These are phyloP conservation scores for Candida ortonii DNA, from an alignment of 805 yeast species.

Conservation along the genomic window DNA sequence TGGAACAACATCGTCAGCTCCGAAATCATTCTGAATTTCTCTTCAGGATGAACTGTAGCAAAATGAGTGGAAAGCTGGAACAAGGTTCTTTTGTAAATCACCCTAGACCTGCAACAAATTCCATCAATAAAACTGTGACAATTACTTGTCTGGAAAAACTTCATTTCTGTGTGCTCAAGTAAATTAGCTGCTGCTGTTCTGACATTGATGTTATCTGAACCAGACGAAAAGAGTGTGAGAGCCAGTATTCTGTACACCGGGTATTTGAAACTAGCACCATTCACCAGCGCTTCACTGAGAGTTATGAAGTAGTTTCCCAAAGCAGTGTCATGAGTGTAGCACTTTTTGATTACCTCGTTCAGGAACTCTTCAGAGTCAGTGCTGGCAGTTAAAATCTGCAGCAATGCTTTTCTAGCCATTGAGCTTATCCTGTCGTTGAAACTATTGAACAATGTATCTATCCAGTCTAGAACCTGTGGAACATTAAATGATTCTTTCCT, in stretches of 20 bases:
- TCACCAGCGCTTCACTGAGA: constrained; percentile 61
- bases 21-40: constrained; percentile 61
- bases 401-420: constrained; percentile 69
- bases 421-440: constrained; percentile 55
- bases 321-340: constrained; percentile 58
- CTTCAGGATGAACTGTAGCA: constrained; percentile 59
- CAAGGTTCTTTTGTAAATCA: constrained; percentile 83
- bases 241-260: constrained; percentile 68
- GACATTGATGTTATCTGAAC: constrained; percentile 65
- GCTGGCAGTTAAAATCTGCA: constrained; percentile 63
- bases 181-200: constrained; percentile 71
- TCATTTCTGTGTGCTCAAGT: constrained; percentile 62
- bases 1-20: constrained; percentile 69
- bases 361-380: constrained; percentile 49
- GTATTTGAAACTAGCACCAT: constrained; percentile 45
- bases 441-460: constrained; percentile 64
- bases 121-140: constrained; percentile 63
- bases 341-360: constrained; percentile 63
- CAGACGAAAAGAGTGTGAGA: constrained; percentile 73
- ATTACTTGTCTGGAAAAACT: constrained; percentile 51
- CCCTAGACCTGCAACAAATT: constrained; percentile 70
- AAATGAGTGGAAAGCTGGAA: constrained; percentile 74
- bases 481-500: constrained; percentile 61
- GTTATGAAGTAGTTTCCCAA: constrained; percentile 69
- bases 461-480: constrained; percentile 70